A percentile compares a stretch with the other conserved stretches of the same genome.
phyloP scores from a whole-genome alignment of 106 monocot species.

The Acorus calamus region DNA sequence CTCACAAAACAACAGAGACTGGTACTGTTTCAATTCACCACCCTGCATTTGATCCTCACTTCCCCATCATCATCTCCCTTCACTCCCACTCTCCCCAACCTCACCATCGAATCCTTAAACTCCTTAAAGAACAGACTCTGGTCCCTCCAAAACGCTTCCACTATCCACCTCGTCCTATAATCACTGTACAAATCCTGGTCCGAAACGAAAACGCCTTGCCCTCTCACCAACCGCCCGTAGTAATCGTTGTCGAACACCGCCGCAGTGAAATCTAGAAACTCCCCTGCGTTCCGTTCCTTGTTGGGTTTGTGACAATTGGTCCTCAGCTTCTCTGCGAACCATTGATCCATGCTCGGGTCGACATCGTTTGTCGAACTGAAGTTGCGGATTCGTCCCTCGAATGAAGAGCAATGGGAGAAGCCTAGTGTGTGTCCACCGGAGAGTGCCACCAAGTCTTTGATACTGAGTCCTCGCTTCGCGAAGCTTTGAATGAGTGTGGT shows the following conservation, averaged over 20 bases:
- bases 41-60: neutral
- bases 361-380: neutral
- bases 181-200: neutral
- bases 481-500: too few relatives aligned
- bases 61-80: neutral
- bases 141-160: neutral
- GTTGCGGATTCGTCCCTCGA: neutral
- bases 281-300: neutral
- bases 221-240: neutral
- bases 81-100: neutral
- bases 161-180: neutral
- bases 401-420: neutral
- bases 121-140: neutral
- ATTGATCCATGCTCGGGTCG: neutral
- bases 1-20: too few relatives aligned
- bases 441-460: conserved; percentile 1
- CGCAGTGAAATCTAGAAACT: neutral
- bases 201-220: neutral
- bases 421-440: neutral
- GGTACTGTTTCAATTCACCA: too few relatives aligned
- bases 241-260: neutral
- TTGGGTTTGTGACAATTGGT: neutral
- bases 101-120: neutral
- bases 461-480: too few relatives aligned
- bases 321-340: neutral